Evolutionary conservation across 23 red algal species (phyloP).

Genomic region (Gracilaria gracilis): DNA sequence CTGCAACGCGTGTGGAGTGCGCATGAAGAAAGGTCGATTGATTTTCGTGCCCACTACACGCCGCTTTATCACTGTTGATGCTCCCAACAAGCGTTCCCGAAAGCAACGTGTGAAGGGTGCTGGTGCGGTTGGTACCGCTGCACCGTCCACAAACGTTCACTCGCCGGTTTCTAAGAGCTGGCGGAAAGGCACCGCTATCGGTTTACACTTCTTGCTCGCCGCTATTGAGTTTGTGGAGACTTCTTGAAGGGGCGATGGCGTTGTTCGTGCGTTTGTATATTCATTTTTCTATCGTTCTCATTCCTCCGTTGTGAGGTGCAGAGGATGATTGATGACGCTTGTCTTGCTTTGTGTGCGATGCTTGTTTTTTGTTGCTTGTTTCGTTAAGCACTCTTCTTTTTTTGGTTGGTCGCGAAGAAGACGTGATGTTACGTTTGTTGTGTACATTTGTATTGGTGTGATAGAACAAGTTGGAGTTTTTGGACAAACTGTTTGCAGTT

Average conservation of each 20-base stretch:
- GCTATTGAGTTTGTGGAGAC: slow-evolving; percentile 68
- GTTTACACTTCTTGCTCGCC: slow-evolving; percentile 49
- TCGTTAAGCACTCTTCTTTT: background rate
- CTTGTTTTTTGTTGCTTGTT: slow-evolving; percentile 28
- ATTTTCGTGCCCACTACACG: slow-evolving; percentile 47
- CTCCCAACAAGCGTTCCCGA: slow-evolving; percentile 12
- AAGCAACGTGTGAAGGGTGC: slow-evolving; percentile 9
- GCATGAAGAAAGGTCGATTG: slow-evolving; percentile 92
- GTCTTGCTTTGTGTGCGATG: background rate
- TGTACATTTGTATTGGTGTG: slow-evolving; percentile 15
- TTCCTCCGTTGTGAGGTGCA: background rate
- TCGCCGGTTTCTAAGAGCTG: slow-evolving; percentile 9
- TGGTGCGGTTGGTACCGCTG: background rate
- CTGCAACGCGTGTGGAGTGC: slow-evolving; percentile 97
- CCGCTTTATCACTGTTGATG: slow-evolving; percentile 48
- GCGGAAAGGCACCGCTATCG: slow-evolving; percentile 38
- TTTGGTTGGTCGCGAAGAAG: background rate
- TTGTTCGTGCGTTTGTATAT: background rate
- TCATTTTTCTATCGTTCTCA: background rate
- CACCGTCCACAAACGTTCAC: slow-evolving; percentile 7
- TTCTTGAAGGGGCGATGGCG: slow-evolving; percentile 2
- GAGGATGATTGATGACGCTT: background rate
- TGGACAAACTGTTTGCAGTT: background rate
- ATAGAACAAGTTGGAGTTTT: background rate
- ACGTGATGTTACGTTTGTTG: background rate